phyloP scores from a whole-genome alignment of 768 basidiomycete species.

The Rhizopogon vesiculosus region DNA sequence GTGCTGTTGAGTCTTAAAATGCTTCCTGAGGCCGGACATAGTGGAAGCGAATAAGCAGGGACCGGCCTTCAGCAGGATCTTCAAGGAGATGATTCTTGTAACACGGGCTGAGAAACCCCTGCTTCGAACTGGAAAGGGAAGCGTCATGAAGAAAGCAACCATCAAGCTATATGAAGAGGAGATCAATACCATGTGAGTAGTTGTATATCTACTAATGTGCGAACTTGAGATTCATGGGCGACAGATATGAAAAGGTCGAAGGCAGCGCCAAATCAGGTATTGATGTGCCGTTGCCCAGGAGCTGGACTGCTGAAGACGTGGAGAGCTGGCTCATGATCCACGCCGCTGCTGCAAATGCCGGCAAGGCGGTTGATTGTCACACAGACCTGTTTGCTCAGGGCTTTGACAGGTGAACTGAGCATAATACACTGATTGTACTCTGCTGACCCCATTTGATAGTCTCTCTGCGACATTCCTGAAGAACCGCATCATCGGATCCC shows the following conservation, averaged over 20 bases:
- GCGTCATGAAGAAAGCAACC: conserved; percentile 37
- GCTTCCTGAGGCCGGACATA: conserved; percentile 27
- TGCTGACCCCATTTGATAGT: neutral
- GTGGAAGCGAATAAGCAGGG: conserved; percentile 38
- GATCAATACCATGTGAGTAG: conserved; percentile 40
- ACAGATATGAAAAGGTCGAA: conserved; percentile 29
- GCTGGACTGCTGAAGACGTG: conserved; percentile 18
- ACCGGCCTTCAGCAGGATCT: conserved; percentile 39
- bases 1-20: neutral
- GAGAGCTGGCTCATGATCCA: conserved; percentile 25
- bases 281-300: conserved; percentile 14
- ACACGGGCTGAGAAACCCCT: conserved; percentile 38
- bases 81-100: conserved; percentile 49
- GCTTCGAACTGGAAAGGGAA: conserved; percentile 42
- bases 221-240: neutral
- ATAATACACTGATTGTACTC: neutral
- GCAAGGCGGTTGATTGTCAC: neutral
- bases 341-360: conserved; percentile 8
- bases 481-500: neutral
- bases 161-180: conserved; percentile 37
- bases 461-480: neutral
- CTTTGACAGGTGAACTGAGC: conserved; percentile 28
- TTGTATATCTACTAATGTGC: neutral
- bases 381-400: conserved; percentile 30
- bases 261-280: conserved; percentile 14